Evolutionary conservation across 116 monocot genomes (phyloP).

Genomic region (Phalaenopsis hybrid): DNA sequence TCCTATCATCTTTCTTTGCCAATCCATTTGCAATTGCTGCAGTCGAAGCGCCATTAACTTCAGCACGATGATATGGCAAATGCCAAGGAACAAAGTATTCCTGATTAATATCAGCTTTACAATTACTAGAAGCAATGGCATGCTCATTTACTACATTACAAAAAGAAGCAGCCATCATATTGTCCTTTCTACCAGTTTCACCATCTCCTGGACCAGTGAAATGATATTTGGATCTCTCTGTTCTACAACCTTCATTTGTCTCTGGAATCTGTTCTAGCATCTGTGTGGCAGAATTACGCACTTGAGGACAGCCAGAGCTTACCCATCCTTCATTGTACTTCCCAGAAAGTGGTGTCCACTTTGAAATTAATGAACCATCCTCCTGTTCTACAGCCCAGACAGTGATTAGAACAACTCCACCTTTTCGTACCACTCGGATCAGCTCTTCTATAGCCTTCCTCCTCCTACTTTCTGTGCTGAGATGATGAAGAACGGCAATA

Average conservation of each 20-base stretch:
- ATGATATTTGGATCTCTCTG: slow-evolving; percentile 10
- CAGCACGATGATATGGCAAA: slow-evolving; percentile 92
- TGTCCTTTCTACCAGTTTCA: slow-evolving; percentile 3
- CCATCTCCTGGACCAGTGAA: neutral
- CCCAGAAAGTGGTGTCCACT: slow-evolving; percentile 83
- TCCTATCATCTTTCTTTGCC: slow-evolving; percentile 86
- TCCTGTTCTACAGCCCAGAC: slow-evolving; percentile 98
- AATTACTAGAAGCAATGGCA: neutral
- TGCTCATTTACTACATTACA: slow-evolving; percentile 7
- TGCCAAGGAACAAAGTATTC: slow-evolving; percentile 99
- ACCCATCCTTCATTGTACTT: slow-evolving; percentile 90
- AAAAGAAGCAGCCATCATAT: neutral
- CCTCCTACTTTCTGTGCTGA: slow-evolving; percentile 83
- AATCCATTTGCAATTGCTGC: slow-evolving; percentile 65
- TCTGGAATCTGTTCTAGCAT: slow-evolving; percentile 73
- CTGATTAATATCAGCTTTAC: slow-evolving; percentile 34
- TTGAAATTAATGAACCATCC: slow-evolving; percentile 59
- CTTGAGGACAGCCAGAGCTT: slow-evolving; percentile 30
- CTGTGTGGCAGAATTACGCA: slow-evolving; percentile 26
- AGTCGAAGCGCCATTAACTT: slow-evolving; percentile 64
- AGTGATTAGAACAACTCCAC: slow-evolving; percentile 80
- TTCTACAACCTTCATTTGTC: slow-evolving; percentile 32
- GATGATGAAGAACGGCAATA: slow-evolving; percentile 87
- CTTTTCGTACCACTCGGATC: slow-evolving; percentile 55
- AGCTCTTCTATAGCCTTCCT: slow-evolving; percentile 84